These are phyloP conservation scores for Zygotorulaspora mrakii DNA, from an alignment of 1,139 yeast genomes.

Conservation along the genomic window DNA sequence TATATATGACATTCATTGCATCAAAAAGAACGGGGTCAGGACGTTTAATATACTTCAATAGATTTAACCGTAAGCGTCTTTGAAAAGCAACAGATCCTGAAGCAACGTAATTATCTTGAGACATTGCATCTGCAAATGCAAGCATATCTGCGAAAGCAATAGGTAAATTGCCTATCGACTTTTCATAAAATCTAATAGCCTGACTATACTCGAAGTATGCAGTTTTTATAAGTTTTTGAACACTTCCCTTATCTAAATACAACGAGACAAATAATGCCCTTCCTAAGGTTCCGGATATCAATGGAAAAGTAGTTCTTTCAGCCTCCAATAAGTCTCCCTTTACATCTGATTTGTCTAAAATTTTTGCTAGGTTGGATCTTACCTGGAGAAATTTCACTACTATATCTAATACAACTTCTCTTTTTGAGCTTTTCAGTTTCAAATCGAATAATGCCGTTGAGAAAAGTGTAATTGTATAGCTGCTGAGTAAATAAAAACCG, in stretches of 20 bases:
- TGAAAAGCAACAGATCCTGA: conserved; percentile 78
- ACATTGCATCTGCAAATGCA: conserved; percentile 48
- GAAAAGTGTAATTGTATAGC: conserved; percentile 31
- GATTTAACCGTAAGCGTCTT: conserved; percentile 55
- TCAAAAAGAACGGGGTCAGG: conserved; percentile 60
- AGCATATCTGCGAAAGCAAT: conserved; percentile 37
- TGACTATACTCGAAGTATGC: conserved; percentile 23
- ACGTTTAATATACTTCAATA: conserved; percentile 49
- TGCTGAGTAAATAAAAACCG: conserved; percentile 26
- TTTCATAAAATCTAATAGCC: conserved; percentile 22
- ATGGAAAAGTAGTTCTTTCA: conserved; percentile 24
- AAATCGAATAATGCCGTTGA: conserved; percentile 31
- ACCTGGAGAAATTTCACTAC: conserved; percentile 27
- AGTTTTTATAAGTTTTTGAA: conserved; percentile 21
- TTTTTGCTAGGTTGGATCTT: conserved; percentile 22
- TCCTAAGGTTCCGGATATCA: conserved; percentile 29
- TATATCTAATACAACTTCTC: conserved; percentile 28
- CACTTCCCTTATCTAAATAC: conserved; percentile 24
- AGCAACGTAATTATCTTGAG: conserved; percentile 57
- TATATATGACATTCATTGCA: conserved; percentile 59
- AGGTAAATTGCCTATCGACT: conserved; percentile 18
- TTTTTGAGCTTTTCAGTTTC: conserved; percentile 24
- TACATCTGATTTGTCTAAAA: conserved; percentile 14
- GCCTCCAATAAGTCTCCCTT: conserved; percentile 19
- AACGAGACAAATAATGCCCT: conserved; percentile 32